These are phyloP conservation scores for Lipomyces spencermartinsiae DNA, from an alignment of 805 yeast species.

Conservation along the genomic window DNA sequence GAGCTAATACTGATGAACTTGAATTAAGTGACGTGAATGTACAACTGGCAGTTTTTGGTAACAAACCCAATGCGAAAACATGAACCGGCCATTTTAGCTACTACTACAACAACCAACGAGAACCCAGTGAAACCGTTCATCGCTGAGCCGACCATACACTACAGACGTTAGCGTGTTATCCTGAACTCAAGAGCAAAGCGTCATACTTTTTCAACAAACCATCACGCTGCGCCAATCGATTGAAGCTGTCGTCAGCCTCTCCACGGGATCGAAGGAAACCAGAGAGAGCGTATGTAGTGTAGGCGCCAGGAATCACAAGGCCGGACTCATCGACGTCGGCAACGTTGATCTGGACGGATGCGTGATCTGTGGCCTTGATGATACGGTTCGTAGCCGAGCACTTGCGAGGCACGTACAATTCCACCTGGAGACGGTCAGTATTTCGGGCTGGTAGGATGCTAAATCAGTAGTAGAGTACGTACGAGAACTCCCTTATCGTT, in stretches of 20 bases:
- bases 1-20: not conserved
- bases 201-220: constrained; percentile 84
- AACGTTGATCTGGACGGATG: constrained; percentile 98
- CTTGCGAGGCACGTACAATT: constrained; percentile 99
- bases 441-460: not conserved
- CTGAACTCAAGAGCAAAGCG: constrained; percentile 66
- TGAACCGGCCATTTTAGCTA: not conserved
- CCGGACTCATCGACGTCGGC: constrained; percentile 98
- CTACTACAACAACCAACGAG: constrained; percentile 1
- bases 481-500: constrained; percentile 99
- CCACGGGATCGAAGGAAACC: constrained; percentile 99
- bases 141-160: constrained; percentile 44
- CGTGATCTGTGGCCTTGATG: constrained; percentile 99
- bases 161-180: constrained; percentile 13
- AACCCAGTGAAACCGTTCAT: constrained; percentile 26
- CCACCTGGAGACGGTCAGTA: constrained; percentile 66
- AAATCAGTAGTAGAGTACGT: constrained; percentile 54
- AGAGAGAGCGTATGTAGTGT: constrained; percentile 93
- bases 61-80: constrained; percentile 1
- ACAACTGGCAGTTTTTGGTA: not conserved
- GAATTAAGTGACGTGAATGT: constrained; percentile 3
- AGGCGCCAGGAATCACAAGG: constrained; percentile 86
- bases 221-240: constrained; percentile 99
- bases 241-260: constrained; percentile 98
- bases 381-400: constrained; percentile 99